Evolutionary conservation across 352 stramenopile species (phyloP).

Genomic region (Phytophthora constricta): DNA sequence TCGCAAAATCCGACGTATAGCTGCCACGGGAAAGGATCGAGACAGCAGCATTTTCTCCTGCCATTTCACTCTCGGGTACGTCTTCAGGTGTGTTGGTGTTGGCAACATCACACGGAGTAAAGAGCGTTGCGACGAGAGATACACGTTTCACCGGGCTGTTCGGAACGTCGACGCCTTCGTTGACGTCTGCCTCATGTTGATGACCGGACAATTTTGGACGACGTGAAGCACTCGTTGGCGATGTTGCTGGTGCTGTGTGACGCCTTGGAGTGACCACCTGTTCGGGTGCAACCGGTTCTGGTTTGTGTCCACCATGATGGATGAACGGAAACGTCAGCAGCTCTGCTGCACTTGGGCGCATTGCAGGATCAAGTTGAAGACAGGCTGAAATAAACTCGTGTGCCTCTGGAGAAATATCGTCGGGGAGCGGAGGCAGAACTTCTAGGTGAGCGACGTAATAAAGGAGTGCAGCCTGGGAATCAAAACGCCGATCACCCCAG

Average conservation of each 20-base stretch:
- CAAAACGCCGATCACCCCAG: constrained; percentile 85
- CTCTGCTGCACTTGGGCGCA: constrained; percentile 85
- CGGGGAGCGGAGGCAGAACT: constrained; percentile 47
- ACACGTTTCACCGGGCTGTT: constrained; percentile 7
- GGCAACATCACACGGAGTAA: constrained; percentile 1
- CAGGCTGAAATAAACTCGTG: constrained; percentile 58
- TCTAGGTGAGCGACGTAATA: constrained; percentile 70
- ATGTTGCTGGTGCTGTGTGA: constrained; percentile 31
- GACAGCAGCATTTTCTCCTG: not conserved
- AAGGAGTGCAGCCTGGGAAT: constrained; percentile 70
- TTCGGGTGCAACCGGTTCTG: constrained; percentile 13
- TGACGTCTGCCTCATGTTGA: not conserved
- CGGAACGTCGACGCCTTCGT: not conserved
- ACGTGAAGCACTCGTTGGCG: not conserved
- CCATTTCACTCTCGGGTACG: constrained; percentile 14
- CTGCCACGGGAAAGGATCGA: not conserved
- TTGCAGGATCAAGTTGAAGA: constrained; percentile 52
- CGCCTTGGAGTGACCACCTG: constrained; percentile 5
- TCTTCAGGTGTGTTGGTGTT: constrained; percentile 3
- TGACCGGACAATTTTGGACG: constrained; percentile 5
- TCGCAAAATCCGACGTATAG: not conserved
- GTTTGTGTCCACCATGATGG: constrained; percentile 19
- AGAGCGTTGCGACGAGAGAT: constrained; percentile 26
- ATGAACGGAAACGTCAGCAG: constrained; percentile 93
- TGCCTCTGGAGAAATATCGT: constrained; percentile 45